These are phyloP conservation scores for Boeremia lycopersici DNA, from an alignment of 2,329 filamentous ascomycete species.

Conservation along the genomic window DNA sequence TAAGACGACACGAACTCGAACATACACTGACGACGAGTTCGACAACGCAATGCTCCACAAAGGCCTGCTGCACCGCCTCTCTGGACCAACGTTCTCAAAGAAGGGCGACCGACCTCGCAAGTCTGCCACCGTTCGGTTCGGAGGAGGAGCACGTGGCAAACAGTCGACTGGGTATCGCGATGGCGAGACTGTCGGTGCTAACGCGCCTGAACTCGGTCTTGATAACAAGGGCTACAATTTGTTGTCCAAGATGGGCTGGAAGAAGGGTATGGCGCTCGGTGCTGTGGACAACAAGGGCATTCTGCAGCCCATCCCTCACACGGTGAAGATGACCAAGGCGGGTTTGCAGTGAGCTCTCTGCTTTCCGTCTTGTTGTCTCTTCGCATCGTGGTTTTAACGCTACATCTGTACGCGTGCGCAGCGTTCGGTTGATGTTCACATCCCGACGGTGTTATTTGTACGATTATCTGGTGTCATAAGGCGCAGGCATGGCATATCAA, in stretches of 20 bases:
- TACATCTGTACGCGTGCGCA: neutral
- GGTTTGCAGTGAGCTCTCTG: constrained; percentile 60
- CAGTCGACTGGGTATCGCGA: constrained; percentile 65
- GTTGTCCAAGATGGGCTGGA: constrained; percentile 98
- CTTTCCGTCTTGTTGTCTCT: neutral
- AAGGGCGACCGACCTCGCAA: constrained; percentile 17
- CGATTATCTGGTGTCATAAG: constrained; percentile 2
- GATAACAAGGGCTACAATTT: constrained; percentile 86
- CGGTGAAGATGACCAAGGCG: constrained; percentile 84
- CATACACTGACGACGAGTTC: constrained; percentile 63
- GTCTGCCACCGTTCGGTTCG: constrained; percentile 18
- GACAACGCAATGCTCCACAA: constrained; percentile 53
- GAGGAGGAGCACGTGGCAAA: constrained; percentile 21
- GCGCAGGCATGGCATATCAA: neutral
- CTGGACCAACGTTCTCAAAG: constrained; percentile 17
- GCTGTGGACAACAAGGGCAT: constrained; percentile 85
- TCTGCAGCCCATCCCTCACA: constrained; percentile 80
- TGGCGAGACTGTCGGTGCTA: constrained; percentile 85
- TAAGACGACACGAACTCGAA: constrained; percentile 71
- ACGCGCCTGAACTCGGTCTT: constrained; percentile 79
- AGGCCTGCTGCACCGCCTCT: constrained; percentile 54
- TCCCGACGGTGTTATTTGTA: constrained; percentile 10
- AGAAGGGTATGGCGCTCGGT: constrained; percentile 81
- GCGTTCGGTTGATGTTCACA: neutral
- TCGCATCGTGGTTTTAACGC: neutral